A percentile compares a stretch with the other conserved stretches of the same genome.
Evolutionary conservation across 352 stramenopile genomes (phyloP).

Genomic region (Pythium brachiatum): DNA sequence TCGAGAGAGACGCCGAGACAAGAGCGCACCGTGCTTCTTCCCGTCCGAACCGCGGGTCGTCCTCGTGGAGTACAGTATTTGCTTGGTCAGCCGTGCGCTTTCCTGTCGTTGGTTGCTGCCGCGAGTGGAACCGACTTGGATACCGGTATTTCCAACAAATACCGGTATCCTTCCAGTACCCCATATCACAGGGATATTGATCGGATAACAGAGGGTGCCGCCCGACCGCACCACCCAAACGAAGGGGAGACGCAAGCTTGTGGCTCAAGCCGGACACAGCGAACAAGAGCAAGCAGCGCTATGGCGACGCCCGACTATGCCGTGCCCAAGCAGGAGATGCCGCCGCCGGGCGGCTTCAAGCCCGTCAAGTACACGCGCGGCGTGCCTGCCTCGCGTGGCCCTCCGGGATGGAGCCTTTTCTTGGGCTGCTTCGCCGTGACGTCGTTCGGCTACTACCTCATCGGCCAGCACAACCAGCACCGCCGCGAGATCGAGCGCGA

Average conservation of each 20-base stretch:
- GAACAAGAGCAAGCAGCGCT: background rate
- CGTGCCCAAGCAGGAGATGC: conserved; percentile 80
- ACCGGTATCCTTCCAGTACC: conserved; percentile 4
- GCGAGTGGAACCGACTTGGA: conserved; percentile 5
- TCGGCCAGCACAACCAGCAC: conserved; percentile 78
- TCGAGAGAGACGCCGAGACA: background rate
- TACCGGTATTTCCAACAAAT: conserved; percentile 11
- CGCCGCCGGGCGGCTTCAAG: conserved; percentile 73
- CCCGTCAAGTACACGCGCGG: conserved; percentile 62
- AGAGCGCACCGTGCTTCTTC: no score
- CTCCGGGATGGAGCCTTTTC: conserved; percentile 79
- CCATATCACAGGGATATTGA: conserved; percentile 3
- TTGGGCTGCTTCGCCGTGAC: conserved; percentile 68
- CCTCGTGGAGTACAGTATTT: background rate
- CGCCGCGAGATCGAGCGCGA: conserved; percentile 65
- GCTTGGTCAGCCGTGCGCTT: background rate
- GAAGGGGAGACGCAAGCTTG: background rate
- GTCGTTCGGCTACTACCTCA: conserved; percentile 70
- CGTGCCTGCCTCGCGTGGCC: conserved; percentile 61
- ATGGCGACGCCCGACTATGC: conserved; percentile 86
- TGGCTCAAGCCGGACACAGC: background rate
- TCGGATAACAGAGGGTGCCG: conserved; percentile 17
- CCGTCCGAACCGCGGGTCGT: background rate
- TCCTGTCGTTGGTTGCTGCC: conserved; percentile 22
- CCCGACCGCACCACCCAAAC: conserved; percentile 30